Evolutionary conservation across 768 basidiomycete species (phyloP).

Genomic region (Tulasnella sp.): DNA sequence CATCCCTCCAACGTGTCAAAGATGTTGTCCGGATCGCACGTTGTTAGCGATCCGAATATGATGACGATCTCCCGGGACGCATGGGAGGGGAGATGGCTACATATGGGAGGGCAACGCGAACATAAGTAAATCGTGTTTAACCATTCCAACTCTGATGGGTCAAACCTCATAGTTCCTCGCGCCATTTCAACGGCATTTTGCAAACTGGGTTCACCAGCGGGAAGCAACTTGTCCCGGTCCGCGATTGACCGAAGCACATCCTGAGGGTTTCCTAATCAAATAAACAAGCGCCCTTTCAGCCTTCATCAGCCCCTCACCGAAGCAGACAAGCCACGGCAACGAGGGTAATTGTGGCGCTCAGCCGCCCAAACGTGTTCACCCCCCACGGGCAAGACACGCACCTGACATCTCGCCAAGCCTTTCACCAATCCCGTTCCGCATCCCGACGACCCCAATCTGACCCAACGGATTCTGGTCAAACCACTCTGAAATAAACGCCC

Average conservation of each 20-base stretch:
- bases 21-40: constrained; percentile 95
- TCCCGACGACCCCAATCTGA: constrained; percentile 91
- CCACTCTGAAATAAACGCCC: constrained; percentile 93
- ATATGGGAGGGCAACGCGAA: background rate
- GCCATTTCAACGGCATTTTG: constrained; percentile 99
- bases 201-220: constrained; percentile 87
- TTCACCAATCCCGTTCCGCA: constrained; percentile 88
- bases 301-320: background rate
- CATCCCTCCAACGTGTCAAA: constrained; percentile 90
- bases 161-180: constrained; percentile 82
- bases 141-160: background rate
- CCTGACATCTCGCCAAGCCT: constrained; percentile 90
- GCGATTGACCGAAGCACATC: constrained; percentile 85
- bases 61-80: constrained; percentile 94
- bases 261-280: constrained; percentile 77
- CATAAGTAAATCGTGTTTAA: background rate
- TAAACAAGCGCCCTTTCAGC: background rate
- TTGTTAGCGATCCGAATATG: constrained; percentile 92
- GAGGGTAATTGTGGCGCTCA: background rate
- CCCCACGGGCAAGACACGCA: constrained; percentile 37
- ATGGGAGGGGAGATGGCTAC: constrained; percentile 92
- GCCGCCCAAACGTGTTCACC: background rate
- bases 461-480: constrained; percentile 99
- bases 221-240: constrained; percentile 84
- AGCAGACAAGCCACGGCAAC: background rate